Base-by-base conservation (phyloP, 352 stramenopile genomes). In the Phytophthora boehmeriae region DNA sequence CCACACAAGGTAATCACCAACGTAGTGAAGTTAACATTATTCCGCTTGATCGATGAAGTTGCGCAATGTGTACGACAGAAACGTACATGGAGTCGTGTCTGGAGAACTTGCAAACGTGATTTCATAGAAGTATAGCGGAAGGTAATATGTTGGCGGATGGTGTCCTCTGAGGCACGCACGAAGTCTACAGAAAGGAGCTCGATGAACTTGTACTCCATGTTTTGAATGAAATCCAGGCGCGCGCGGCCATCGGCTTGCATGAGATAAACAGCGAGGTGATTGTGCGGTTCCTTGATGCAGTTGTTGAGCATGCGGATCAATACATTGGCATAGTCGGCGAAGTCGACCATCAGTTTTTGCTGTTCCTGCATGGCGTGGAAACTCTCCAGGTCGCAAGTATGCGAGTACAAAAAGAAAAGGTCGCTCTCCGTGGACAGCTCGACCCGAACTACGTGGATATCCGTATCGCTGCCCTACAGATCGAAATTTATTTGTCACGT, bases 121-220 rank as follows among this genome's bases (percentile, higher is more conserved):
- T 98, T 98, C 79, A 98, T 92, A 23, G 90, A 94, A 66, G 97
- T 98, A 76, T 98, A 98, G 13, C 93, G 80, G 64, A 97, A 98
- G 16, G 89, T 86, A 38, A 98, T 98, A 55, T 98, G 90, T 60
- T 98, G 84, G 43, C 94, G 92, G 28, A 97, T 93, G 13, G 88
- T 80, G 38, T 97, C 92, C 11, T 98, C 93, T 5, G 76, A 70
- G 20, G 89, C 88, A n/a, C 93, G 84, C 60, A 89, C 77, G 53
- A 97, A 98, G 44, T 97, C 83, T 16, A 97, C 85, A 0, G 86
- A 97, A 13, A 98, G 81, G 9, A 98, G 71, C 75, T 98, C 94
- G 28, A 98, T 90, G 66, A 98, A 98, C 55, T 98, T 98, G 86
- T 98, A 98, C 76, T 98, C 90, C 93, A 98, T 97, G 63, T 98